These are phyloP conservation scores for Candida coquimbonensis DNA, from an alignment of 805 yeast species.

Conservation along the genomic window DNA sequence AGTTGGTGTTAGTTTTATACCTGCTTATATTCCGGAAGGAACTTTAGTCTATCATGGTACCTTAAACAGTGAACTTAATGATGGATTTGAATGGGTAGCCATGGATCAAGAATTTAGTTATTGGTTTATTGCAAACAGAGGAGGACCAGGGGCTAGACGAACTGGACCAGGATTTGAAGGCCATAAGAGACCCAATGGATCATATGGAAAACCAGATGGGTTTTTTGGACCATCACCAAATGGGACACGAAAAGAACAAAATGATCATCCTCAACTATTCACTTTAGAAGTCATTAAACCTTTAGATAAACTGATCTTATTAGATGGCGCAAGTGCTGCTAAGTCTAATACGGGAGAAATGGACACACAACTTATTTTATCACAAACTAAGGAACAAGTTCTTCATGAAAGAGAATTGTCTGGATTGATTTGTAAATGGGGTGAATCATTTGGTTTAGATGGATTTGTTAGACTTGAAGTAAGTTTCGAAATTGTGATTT, in stretches of 20 bases:
- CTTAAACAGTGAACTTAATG: constrained; percentile 33
- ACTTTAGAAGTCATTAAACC: constrained; percentile 44
- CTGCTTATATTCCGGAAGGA: constrained; percentile 55
- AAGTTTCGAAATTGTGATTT: constrained; percentile 55
- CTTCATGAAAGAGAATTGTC: constrained; percentile 41
- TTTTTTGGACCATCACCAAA: not conserved
- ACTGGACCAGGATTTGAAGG: not conserved
- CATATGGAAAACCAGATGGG: not conserved
- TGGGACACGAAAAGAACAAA: not conserved
- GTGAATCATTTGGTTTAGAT: constrained; percentile 41
- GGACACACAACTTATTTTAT: constrained; percentile 47
- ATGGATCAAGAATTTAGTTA: constrained; percentile 58
- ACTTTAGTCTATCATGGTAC: constrained; percentile 53
- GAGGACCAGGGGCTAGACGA: constrained; percentile 3
- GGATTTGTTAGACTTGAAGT: constrained; percentile 53
- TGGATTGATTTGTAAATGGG: constrained; percentile 47
- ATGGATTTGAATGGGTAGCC: constrained; percentile 54
- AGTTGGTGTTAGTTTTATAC: constrained; percentile 49
- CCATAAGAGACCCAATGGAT: not conserved
- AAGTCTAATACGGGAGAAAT: constrained; percentile 49
- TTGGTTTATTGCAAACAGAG: constrained; percentile 31
- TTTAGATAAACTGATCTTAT: constrained; percentile 38
- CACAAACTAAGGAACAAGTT: constrained; percentile 26
- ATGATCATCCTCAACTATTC: constrained; percentile 21
- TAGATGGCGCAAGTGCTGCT: constrained; percentile 71